phyloP scores from a whole-genome alignment of 1,284 basidiomycete genomes.

The Leccinum griseonigrum region DNA sequence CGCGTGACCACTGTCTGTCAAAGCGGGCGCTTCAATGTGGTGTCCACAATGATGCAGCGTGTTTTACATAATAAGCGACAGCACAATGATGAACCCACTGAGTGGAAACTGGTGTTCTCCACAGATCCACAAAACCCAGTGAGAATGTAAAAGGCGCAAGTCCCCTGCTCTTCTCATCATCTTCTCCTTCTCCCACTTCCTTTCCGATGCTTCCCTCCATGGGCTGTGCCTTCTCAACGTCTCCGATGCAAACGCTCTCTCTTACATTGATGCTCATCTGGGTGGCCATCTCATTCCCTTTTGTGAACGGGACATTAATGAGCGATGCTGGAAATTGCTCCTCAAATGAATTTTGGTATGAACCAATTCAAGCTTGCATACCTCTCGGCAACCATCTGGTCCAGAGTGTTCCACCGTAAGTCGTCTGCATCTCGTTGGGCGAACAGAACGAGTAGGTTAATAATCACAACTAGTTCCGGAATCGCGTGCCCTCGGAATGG shows the following conservation, averaged over 20 bases:
- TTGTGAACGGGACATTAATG: conserved; percentile 6
- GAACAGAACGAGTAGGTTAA: not conserved
- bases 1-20: conserved; percentile 9
- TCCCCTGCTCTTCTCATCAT: not conserved
- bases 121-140: conserved; percentile 9
- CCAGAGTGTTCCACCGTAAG: conserved; percentile 14
- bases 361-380: conserved; percentile 12
- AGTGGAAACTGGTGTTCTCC: not conserved
- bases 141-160: conserved; percentile 2
- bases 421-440: not conserved
- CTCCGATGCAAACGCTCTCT: not conserved
- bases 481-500: conserved; percentile 8
- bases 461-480: conserved; percentile 7
- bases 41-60: not conserved
- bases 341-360: conserved; percentile 17
- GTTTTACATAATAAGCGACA: not conserved
- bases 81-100: conserved; percentile 3
- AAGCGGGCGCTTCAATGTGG: not conserved
- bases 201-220: not conserved
- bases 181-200: conserved; percentile 1
- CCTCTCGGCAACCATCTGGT: conserved; percentile 5
- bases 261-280: conserved; percentile 2
- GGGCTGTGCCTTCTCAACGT: conserved; percentile 13
- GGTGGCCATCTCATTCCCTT: conserved; percentile 7
- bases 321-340: conserved; percentile 14